A percentile compares a stretch with the other conserved stretches of the same genome.
Conservation (phyloP, 768 basidiomycete species). For the Leccinum fibrillosum region DNA sequence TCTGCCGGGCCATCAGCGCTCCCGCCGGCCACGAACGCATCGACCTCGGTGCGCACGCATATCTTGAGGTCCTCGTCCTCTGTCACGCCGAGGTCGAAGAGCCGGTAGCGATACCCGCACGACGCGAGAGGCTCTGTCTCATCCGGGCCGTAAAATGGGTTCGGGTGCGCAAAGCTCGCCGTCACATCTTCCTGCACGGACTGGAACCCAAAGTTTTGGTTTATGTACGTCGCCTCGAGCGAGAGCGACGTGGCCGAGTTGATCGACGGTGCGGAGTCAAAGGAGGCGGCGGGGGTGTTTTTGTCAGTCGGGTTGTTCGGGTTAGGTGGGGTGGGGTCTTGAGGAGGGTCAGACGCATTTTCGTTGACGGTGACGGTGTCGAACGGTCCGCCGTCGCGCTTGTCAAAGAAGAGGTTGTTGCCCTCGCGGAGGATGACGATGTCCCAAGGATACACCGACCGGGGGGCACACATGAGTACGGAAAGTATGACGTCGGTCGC, state of each 20-base stretch:
- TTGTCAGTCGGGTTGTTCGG: constrained; percentile 76
- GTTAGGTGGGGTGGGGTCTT: constrained; percentile 75
- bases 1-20: constrained; percentile 55
- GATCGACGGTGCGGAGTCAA: constrained; percentile 72
- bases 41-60: constrained; percentile 94
- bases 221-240: constrained; percentile 97
- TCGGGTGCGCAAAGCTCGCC: constrained; percentile 78
- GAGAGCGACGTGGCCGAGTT: constrained; percentile 93
- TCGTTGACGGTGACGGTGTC: constrained; percentile 98
- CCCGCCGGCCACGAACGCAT: constrained; percentile 68
- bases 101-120: constrained; percentile 93
- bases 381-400: constrained; percentile 95
- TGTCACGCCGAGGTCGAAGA: constrained; percentile 87
- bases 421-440: constrained; percentile 94
- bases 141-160: constrained; percentile 93
- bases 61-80: constrained; percentile 91
- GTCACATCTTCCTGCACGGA: constrained; percentile 75
- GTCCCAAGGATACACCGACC: constrained; percentile 98
- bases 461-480: constrained; percentile 92
- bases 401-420: constrained; percentile 93
- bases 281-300: constrained; percentile 31
- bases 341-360: constrained; percentile 92
- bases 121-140: constrained; percentile 95
- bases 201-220: constrained; percentile 98
- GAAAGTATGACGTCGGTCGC: constrained; percentile 94